phyloP scores from a whole-genome alignment of 371 early-diverging fungal genomes.

The Apophysomyces elegans region DNA sequence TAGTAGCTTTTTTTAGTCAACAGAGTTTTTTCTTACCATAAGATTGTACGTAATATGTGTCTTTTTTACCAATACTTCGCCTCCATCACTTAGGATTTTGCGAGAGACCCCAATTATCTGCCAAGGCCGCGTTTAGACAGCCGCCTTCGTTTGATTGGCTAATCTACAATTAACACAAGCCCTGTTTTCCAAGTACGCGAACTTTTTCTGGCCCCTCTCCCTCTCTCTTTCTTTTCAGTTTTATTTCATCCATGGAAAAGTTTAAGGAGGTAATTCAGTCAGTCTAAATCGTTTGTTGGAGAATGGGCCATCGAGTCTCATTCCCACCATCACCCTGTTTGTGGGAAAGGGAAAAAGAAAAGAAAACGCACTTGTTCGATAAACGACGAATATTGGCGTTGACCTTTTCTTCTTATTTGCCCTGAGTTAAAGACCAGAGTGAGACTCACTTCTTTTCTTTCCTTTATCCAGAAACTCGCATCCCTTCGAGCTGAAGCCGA shows the following conservation, averaged over 20 bases:
- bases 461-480: constrained; percentile 64
- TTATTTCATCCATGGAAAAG: constrained; percentile 46
- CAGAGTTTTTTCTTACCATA: too few relatives aligned
- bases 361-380: not conserved
- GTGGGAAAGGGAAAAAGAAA: not conserved
- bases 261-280: constrained; percentile 53
- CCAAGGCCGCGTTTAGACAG: not conserved
- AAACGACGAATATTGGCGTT: not conserved
- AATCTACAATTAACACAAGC: constrained; percentile 2
- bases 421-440: not conserved
- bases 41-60: too few relatives aligned
- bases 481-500: constrained; percentile 76
- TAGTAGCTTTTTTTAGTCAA: too few relatives aligned
- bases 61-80: too few relatives aligned
- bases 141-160: not conserved
- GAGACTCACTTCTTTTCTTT: not conserved
- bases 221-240: not conserved
- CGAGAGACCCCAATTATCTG: too few relatives aligned
- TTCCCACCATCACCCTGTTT: not conserved
- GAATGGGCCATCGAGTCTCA: not conserved
- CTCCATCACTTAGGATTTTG: too few relatives aligned
- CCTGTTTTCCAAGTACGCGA: not conserved
- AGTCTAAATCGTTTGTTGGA: too few relatives aligned
- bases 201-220: not conserved
- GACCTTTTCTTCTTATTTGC: not conserved